Conservation (phyloP, 768 basidiomycete species). For the Lactifluus piperatus region DNA sequence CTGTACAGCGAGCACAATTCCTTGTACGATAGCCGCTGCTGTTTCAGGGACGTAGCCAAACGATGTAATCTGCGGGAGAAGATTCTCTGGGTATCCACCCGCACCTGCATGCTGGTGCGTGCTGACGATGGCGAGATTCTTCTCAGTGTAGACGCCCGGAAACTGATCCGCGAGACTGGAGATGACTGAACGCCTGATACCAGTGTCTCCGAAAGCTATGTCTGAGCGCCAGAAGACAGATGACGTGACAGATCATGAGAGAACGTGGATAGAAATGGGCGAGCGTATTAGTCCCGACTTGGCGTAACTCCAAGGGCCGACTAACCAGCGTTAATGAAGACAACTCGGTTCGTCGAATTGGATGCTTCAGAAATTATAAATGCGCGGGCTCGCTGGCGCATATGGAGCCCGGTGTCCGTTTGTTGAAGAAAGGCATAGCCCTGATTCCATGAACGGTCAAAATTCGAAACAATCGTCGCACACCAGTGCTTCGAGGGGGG, state of each 20-base stretch:
- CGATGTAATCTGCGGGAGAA: slow-evolving; percentile 68
- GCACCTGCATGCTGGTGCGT: slow-evolving; percentile 75
- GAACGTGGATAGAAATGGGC: background rate
- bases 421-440: slow-evolving; percentile 62
- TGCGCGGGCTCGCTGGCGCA: slow-evolving; percentile 70
- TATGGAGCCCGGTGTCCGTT: slow-evolving; percentile 66
- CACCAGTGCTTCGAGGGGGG: background rate
- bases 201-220: slow-evolving; percentile 77
- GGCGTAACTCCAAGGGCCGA: background rate
- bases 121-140: slow-evolving; percentile 67
- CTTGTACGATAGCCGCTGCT: slow-evolving; percentile 61
- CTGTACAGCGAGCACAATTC: slow-evolving; percentile 59
- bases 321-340: slow-evolving; percentile 70
- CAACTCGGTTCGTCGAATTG: slow-evolving; percentile 47
- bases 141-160: slow-evolving; percentile 55
- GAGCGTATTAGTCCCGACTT: background rate
- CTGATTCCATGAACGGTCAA: slow-evolving; percentile 26
- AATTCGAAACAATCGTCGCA: background rate
- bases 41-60: slow-evolving; percentile 66
- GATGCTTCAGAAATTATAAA: slow-evolving; percentile 63
- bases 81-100: slow-evolving; percentile 70
- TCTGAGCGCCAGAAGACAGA: slow-evolving; percentile 31
- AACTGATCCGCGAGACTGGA: slow-evolving; percentile 44
- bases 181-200: slow-evolving; percentile 62
- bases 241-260: background rate